Conservation (phyloP, 2,329 filamentous ascomycete species). For the Thelonectria olida region DNA sequence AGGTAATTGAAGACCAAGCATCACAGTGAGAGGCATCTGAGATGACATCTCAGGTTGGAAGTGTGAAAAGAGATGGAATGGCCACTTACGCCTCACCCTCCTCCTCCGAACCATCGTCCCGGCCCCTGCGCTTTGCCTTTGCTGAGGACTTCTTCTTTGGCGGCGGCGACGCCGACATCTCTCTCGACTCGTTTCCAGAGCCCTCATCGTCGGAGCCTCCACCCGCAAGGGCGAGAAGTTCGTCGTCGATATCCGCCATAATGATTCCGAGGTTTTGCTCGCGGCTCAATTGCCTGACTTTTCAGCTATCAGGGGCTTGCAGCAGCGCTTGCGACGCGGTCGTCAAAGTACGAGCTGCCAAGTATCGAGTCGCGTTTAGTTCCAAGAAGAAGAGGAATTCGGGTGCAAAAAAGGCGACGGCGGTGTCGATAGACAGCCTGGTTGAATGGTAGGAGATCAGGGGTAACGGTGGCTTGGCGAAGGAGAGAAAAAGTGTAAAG, state of each 20-base stretch:
- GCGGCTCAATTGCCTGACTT: conserved; percentile 11
- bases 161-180: conserved; percentile 63
- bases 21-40: neutral
- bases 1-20: neutral
- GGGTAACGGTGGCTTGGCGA: conserved; percentile 27
- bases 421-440: conserved; percentile 8
- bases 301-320: conserved; percentile 29
- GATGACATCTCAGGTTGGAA: neutral
- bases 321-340: conserved; percentile 19
- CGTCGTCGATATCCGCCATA: conserved; percentile 93
- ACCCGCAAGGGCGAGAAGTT: conserved; percentile 91
- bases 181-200: conserved; percentile 62
- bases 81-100: conserved; percentile 65
- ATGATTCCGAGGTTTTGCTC: conserved; percentile 34
- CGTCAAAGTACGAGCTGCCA: neutral
- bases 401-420: neutral
- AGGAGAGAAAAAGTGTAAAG: conserved; percentile 23
- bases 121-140: conserved; percentile 58
- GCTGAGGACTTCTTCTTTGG: conserved; percentile 46
- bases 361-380: conserved; percentile 8
- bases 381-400: neutral
- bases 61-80: neutral
- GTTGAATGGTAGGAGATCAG: conserved; percentile 12
- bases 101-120: conserved; percentile 61
- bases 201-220: conserved; percentile 73